A percentile compares a stretch with the other conserved stretches of the same genome.
phyloP scores from a whole-genome alignment of 768 basidiomycete genomes.

The Artomyces pyxidatus region DNA sequence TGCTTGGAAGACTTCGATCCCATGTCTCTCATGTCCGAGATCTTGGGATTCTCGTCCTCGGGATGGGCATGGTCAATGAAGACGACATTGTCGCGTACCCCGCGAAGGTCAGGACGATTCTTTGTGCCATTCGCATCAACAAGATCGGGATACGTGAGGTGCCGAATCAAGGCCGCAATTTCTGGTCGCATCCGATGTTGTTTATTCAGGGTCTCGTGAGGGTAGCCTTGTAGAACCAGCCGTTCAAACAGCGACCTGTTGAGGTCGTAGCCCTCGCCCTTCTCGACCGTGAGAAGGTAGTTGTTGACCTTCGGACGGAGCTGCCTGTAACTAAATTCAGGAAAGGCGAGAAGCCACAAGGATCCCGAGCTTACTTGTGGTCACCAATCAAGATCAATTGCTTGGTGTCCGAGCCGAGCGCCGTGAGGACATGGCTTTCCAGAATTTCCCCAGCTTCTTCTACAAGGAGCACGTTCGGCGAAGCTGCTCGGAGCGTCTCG shows the following conservation, averaged over 20 bases:
- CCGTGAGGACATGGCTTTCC: constrained; percentile 57
- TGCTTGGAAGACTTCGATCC: constrained; percentile 49
- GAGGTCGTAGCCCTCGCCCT: constrained; percentile 57
- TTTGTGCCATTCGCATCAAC: constrained; percentile 43
- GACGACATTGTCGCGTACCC: constrained; percentile 48
- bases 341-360: not conserved
- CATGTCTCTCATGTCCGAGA: constrained; percentile 39
- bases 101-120: constrained; percentile 43
- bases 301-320: constrained; percentile 66
- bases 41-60: constrained; percentile 38
- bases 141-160: constrained; percentile 59
- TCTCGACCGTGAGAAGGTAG: constrained; percentile 58
- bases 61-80: constrained; percentile 51
- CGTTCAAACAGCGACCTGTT: constrained; percentile 66
- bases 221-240: constrained; percentile 52
- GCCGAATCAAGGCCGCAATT: constrained; percentile 53
- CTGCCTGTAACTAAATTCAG: constrained; percentile 35
- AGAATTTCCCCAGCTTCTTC: constrained; percentile 72
- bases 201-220: constrained; percentile 43
- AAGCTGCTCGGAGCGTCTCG: constrained; percentile 34
- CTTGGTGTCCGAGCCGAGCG: constrained; percentile 35
- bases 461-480: constrained; percentile 49
- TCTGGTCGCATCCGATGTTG: constrained; percentile 76
- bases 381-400: constrained; percentile 66
- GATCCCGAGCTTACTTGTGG: constrained; percentile 47